Conservation (phyloP, 2,329 filamentous ascomycete species). For the Fusarium udum region DNA sequence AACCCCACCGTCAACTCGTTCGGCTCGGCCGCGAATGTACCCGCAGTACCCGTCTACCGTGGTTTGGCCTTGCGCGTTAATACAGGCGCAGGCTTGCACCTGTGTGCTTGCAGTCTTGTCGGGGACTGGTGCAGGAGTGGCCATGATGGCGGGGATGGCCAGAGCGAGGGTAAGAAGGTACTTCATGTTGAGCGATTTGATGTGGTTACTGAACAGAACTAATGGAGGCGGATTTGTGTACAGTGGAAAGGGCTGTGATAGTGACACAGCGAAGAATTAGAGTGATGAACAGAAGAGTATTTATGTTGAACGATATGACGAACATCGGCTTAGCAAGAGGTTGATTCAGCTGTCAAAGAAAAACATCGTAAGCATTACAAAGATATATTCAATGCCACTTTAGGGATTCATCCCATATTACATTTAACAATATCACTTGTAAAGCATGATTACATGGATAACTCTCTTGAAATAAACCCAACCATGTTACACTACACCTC, state of each 20-base stretch:
- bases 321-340: background rate
- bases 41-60: fast-evolving
- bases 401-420: background rate
- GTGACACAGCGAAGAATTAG: fast-evolving
- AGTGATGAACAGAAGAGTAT: background rate
- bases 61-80: fast-evolving
- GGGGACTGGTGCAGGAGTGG: background rate
- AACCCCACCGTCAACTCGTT: background rate
- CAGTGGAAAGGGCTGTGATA: background rate
- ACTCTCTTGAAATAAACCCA: background rate
- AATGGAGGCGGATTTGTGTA: fast-evolving
- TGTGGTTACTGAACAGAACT: fast-evolving
- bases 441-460: background rate
- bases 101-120: background rate
- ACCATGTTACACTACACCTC: background rate
- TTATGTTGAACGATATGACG: background rate
- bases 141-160: background rate
- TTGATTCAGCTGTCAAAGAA: background rate
- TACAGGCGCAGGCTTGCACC: background rate
- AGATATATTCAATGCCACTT: background rate
- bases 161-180: background rate
- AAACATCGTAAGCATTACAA: background rate
- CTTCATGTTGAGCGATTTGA: background rate
- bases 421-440: fast-evolving
- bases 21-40: background rate